Percentiles rank a stretch among this genome's conserved stretches.
These are phyloP conservation scores for Trametes coccinea DNA, from an alignment of 768 basidiomycete genomes.

Conservation along the genomic window DNA sequence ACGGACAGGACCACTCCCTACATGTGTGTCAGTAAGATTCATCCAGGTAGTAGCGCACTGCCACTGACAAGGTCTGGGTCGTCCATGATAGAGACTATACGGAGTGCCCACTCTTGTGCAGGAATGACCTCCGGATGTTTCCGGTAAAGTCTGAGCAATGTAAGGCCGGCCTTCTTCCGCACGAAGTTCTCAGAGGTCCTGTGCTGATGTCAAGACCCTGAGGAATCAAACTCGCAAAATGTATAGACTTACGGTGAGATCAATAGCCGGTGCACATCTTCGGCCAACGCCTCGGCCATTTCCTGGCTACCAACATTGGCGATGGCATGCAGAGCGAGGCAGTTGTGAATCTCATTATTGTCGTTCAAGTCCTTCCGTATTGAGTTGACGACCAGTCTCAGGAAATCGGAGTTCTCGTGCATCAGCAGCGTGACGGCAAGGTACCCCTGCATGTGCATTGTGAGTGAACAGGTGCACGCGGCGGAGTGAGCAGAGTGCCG, in stretches of 20 bases:
- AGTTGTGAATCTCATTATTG: constrained; percentile 93
- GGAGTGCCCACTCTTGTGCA: constrained; percentile 91
- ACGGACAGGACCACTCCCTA: constrained; percentile 95
- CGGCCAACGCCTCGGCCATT: constrained; percentile 94
- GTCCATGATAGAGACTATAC: constrained; percentile 95
- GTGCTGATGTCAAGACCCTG: background rate
- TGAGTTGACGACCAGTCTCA: constrained; percentile 95
- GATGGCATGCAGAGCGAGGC: constrained; percentile 95
- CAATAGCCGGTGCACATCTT: constrained; percentile 91
- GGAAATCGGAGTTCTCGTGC: constrained; percentile 98
- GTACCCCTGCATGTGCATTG: constrained; percentile 70
- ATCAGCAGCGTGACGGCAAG: constrained; percentile 95
- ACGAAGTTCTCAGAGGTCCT: constrained; percentile 96
- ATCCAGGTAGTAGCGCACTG: background rate
- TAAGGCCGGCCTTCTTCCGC: constrained; percentile 97
- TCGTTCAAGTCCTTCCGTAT: constrained; percentile 97
- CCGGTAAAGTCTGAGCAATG: constrained; percentile 87
- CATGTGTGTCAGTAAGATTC: background rate
- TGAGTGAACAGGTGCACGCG: background rate
- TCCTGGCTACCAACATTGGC: constrained; percentile 97
- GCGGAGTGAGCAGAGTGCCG: constrained; percentile 4
- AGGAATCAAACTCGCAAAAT: background rate
- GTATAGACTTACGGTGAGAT: constrained; percentile 78
- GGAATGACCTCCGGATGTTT: constrained; percentile 96
- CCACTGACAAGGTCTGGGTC: constrained; percentile 75